A percentile compares a stretch with the other conserved stretches of the same genome.
phyloP scores from a whole-genome alignment of 306 rosid genomes.

The Adenanthera pavonina region DNA sequence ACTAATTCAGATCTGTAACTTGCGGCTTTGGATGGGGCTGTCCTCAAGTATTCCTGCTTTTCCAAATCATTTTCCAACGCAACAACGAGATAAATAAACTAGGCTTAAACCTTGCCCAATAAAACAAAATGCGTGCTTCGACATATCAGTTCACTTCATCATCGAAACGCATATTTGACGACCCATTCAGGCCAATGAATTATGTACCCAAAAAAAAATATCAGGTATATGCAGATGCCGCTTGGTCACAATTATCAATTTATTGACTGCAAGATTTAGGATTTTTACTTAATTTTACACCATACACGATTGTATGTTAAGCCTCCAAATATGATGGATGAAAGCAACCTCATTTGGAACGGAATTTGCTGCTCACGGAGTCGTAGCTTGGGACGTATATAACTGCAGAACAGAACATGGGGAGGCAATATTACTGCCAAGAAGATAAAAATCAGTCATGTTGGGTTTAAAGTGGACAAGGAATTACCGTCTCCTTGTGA shows the following conservation, averaged over 20 bases:
- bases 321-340: slow-evolving; percentile 11
- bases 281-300: slow-evolving; percentile 44
- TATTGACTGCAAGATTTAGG: slow-evolving; percentile 45
- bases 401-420: slow-evolving; percentile 67
- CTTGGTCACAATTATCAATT: slow-evolving; percentile 44
- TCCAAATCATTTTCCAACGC: neutral
- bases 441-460: neutral
- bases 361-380: slow-evolving; percentile 75
- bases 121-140: slow-evolving; percentile 1
- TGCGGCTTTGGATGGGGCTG: neutral
- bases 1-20: too few relatives aligned
- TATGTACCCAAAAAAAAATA: slow-evolving; percentile 49
- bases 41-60: neutral
- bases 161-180: slow-evolving; percentile 19
- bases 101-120: neutral
- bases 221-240: slow-evolving; percentile 39
- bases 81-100: neutral
- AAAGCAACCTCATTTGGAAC: slow-evolving; percentile 52
- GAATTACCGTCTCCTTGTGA: slow-evolving; percentile 87
- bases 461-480: neutral
- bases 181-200: slow-evolving; percentile 33
- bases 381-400: slow-evolving; percentile 75
- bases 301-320: slow-evolving; percentile 36
- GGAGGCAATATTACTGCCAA: slow-evolving; percentile 13
- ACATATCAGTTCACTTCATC: slow-evolving; percentile 6